Evolutionary conservation across 495 filamentous ascomycete genomes (phyloP).

Genomic region (Talaromyces ruber): DNA sequence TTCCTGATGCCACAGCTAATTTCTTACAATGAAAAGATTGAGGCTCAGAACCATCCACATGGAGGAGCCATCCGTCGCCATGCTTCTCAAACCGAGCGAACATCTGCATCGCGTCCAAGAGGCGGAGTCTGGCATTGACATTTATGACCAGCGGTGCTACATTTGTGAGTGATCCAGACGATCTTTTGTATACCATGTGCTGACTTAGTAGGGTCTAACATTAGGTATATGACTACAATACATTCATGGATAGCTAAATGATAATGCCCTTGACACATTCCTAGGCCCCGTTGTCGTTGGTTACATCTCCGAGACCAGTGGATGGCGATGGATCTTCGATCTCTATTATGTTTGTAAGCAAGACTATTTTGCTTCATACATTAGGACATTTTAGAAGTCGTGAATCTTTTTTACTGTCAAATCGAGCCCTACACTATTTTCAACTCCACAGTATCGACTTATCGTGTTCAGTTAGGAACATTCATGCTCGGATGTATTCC

Average conservation of each 20-base stretch:
- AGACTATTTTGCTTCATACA: no score
- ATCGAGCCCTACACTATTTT: no score
- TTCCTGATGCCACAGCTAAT: conserved; percentile 31
- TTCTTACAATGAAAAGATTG: conserved; percentile 15
- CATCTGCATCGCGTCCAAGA: conserved; percentile 9
- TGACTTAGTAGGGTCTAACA: background rate
- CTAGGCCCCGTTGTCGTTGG: conserved; percentile 41
- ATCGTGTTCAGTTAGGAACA: background rate
- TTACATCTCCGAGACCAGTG: conserved; percentile 41
- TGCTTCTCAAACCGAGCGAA: conserved; percentile 20
- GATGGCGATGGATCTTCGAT: conserved; percentile 57
- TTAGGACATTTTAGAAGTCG: no score
- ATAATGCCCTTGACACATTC: background rate
- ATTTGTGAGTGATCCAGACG: background rate
- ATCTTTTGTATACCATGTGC: background rate
- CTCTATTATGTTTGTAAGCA: conserved; percentile 24
- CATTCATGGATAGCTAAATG: no score
- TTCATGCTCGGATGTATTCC: conserved; percentile 20
- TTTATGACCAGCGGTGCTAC: background rate
- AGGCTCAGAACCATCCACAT: conserved; percentile 6
- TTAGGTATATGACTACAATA: background rate
- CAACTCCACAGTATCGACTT: background rate
- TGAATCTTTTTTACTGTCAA: no score
- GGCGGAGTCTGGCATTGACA: background rate
- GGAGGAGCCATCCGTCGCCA: conserved; percentile 16